These are phyloP conservation scores for Keithomyces neogunnii DNA, from an alignment of 2,329 filamentous ascomycete genomes.

Conservation along the genomic window DNA sequence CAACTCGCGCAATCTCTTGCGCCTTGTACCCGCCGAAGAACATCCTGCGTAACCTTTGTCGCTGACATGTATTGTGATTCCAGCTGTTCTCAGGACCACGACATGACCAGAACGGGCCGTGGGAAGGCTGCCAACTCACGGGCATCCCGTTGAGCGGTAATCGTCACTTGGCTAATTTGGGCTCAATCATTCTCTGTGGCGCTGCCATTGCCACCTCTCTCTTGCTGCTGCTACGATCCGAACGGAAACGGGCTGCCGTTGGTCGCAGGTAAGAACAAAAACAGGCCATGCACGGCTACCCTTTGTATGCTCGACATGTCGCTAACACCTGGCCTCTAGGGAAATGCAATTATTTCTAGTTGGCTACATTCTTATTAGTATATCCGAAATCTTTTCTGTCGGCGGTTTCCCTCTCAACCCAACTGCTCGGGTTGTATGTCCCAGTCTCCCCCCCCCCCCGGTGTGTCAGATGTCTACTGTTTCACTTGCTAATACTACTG, in stretches of 20 bases:
- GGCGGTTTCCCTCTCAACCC: conserved; percentile 74
- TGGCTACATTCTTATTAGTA: conserved; percentile 76
- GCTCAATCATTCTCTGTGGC: conserved; percentile 78
- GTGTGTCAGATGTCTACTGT: too few species aligned
- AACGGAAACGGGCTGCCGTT: conserved; percentile 87
- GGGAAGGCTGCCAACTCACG: conserved; percentile 64
- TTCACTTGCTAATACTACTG: conserved; percentile 11
- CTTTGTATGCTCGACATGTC: not conserved
- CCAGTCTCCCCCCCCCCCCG: not conserved
- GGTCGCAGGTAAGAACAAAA: conserved; percentile 63
- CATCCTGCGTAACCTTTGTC: not conserved
- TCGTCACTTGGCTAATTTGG: conserved; percentile 71
- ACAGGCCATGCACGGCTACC: not conserved
- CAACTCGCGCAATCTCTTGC: conserved; percentile 6
- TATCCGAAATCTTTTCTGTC: conserved; percentile 95
- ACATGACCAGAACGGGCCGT: conserved; percentile 49
- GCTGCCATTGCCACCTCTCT: conserved; percentile 62
- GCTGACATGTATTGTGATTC: not conserved
- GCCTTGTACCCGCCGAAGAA: conserved; percentile 7
- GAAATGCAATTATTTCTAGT: conserved; percentile 94
- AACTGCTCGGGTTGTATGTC: conserved; percentile 60
- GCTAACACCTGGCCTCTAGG: conserved; percentile 37
- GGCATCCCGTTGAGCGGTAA: conserved; percentile 65
- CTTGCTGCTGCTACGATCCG: conserved; percentile 69
- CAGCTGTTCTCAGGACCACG: conserved; percentile 46